Conservation (phyloP, 805 yeast genomes). For the Saccharomycopsis amapae region DNA sequence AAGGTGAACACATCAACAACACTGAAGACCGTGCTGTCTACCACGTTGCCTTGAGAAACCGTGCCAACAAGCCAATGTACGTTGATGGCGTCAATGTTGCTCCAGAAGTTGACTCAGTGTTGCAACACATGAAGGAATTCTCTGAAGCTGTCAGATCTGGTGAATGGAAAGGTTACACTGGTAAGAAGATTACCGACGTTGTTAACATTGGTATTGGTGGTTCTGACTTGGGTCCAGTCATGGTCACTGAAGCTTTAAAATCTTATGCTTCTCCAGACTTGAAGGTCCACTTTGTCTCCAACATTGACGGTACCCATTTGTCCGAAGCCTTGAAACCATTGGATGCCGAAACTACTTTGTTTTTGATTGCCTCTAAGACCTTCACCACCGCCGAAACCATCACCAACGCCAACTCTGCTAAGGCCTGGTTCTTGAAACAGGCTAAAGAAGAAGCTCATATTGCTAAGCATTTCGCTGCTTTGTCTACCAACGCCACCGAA, state of each 20-base stretch:
- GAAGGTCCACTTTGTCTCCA: constrained; percentile 87
- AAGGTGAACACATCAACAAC: constrained; percentile 88
- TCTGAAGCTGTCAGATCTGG: constrained; percentile 87
- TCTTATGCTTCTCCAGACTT: constrained; percentile 72
- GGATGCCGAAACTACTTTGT: constrained; percentile 87
- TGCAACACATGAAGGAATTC: constrained; percentile 95
- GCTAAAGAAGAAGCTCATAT: constrained; percentile 66
- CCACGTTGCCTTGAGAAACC: constrained; percentile 95
- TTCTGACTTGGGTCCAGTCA: constrained; percentile 97
- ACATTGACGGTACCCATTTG: constrained; percentile 97
- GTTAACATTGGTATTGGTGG: constrained; percentile 99
- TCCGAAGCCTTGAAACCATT: constrained; percentile 78
- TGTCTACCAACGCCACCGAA: constrained; percentile 86
- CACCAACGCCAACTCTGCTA: constrained; percentile 94
- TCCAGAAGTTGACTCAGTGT: constrained; percentile 84
- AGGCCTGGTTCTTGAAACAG: constrained; percentile 79
- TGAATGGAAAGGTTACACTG: constrained; percentile 94
- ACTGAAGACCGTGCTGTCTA: constrained; percentile 96
- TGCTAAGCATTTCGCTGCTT: constrained; percentile 96
- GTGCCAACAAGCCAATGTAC: constrained; percentile 71
- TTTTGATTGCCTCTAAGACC: constrained; percentile 91
- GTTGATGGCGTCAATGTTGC: constrained; percentile 90
- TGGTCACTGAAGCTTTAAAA: constrained; percentile 98
- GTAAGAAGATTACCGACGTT: constrained; percentile 85
- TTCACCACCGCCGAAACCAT: constrained; percentile 98